Evolutionary conservation across 2,329 filamentous ascomycete species (phyloP).

Genomic region (Epichloe scottii): DNA sequence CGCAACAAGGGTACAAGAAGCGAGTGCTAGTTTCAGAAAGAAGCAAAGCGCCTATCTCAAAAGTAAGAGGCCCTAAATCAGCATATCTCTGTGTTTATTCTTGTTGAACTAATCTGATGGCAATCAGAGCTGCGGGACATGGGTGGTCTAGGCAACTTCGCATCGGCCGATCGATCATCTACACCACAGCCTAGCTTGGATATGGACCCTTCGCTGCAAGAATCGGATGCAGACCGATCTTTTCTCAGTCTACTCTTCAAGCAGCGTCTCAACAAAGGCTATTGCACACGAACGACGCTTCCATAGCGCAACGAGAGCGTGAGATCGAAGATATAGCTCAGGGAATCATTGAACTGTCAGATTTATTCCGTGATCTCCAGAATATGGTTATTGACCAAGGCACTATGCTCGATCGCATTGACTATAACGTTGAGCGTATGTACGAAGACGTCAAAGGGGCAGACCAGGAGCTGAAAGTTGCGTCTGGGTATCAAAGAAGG

Average conservation of each 20-base stretch:
- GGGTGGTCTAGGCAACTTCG: conserved; percentile 41
- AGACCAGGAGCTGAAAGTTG: conserved; percentile 80
- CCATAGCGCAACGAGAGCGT: conserved; percentile 81
- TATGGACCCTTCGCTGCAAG: conserved; percentile 75
- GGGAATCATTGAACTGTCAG: conserved; percentile 91
- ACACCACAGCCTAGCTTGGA: conserved; percentile 45
- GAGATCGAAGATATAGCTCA: conserved; percentile 98
- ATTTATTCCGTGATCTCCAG: conserved; percentile 93
- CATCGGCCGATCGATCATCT: conserved; percentile 37
- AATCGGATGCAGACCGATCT: conserved; percentile 91
- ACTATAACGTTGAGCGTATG: conserved; percentile 97
- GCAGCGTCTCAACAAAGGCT: conserved; percentile 58
- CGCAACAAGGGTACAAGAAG: conserved; percentile 78
- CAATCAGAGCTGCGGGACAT: conserved; percentile 59
- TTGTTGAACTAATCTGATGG: neutral
- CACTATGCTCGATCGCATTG: conserved; percentile 84
- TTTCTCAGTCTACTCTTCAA: conserved; percentile 79
- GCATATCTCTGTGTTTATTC: conserved; percentile 1
- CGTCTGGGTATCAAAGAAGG: conserved; percentile 78
- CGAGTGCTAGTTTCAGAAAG: conserved; percentile 85
- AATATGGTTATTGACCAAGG: conserved; percentile 90
- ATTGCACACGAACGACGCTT: conserved; percentile 64
- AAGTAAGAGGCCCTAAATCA: conserved; percentile 40
- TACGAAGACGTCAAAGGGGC: conserved; percentile 84
- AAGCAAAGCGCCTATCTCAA: conserved; percentile 95